phyloP scores from a whole-genome alignment of 371 early-diverging fungal species.

The Phascolomyces articulosus region DNA sequence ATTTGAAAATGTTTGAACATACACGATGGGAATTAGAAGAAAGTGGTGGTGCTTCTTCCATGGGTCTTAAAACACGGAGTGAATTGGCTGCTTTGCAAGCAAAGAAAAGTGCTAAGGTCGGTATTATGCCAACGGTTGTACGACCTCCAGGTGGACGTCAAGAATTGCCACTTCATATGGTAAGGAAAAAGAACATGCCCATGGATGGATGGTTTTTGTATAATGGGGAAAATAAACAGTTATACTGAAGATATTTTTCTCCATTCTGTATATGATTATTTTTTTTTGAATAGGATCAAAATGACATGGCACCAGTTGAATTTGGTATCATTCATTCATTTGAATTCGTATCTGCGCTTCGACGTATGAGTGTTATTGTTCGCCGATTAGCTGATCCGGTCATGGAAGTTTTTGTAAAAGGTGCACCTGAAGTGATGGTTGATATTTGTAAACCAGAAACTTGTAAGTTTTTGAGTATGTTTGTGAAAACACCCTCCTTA shows the following conservation, averaged over 20 bases:
- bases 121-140: constrained; percentile 83
- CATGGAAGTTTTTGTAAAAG: constrained; percentile 94
- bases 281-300: background rate
- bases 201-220: no score
- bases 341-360: constrained; percentile 93
- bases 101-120: constrained; percentile 48
- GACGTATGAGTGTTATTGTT: constrained; percentile 97
- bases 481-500: no score
- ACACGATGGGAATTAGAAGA: constrained; percentile 94
- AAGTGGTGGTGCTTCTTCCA: constrained; percentile 55
- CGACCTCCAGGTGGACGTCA: constrained; percentile 78
- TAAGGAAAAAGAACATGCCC: no score
- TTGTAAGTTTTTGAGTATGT: constrained; percentile 31
- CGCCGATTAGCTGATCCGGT: constrained; percentile 65
- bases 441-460: constrained; percentile 82
- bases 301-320: constrained; percentile 59
- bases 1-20: constrained; percentile 98
- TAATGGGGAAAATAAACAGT: no score
- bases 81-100: constrained; percentile 35
- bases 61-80: constrained; percentile 39
- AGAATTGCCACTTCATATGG: constrained; percentile 25
- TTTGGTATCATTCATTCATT: constrained; percentile 92
- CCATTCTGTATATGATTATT: no score
- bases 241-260: background rate
- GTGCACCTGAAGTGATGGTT: constrained; percentile 95